Conservation (phyloP, 2,329 filamentous ascomycete genomes). For the Arthrobotrys sinensis region DNA sequence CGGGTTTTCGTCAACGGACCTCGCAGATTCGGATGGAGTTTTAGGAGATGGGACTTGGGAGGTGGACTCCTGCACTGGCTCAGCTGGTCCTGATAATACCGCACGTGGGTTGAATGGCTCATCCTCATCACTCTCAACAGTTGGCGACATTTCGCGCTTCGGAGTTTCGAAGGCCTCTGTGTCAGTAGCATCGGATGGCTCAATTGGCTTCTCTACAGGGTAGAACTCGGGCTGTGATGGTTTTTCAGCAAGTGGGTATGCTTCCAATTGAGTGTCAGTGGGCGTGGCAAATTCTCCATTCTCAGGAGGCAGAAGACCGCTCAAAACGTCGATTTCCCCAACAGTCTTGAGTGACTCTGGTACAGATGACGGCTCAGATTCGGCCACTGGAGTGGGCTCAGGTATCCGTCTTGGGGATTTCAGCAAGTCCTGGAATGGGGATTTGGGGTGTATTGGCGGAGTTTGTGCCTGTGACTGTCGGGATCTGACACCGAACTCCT, state of each 20-base stretch:
- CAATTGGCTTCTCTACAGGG: slow-evolving; percentile 15
- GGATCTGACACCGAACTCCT: slow-evolving; percentile 47
- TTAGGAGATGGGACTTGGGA: slow-evolving; percentile 28
- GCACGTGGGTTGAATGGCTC: background rate
- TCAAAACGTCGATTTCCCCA: slow-evolving; percentile 42
- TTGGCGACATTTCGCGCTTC: slow-evolving; percentile 21
- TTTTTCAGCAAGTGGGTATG: slow-evolving; percentile 46
- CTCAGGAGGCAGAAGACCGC: slow-evolving; percentile 34
- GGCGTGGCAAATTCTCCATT: slow-evolving; percentile 9
- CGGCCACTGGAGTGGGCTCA: background rate
- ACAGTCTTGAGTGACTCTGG: slow-evolving; percentile 28
- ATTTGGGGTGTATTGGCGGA: slow-evolving; percentile 43
- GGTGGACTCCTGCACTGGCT: slow-evolving; percentile 3
- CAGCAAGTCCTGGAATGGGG: slow-evolving; percentile 39
- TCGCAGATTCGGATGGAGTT: slow-evolving; percentile 1
- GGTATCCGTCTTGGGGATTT: slow-evolving; percentile 12
- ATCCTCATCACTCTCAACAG: slow-evolving; percentile 11
- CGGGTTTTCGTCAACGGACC: slow-evolving; percentile 20
- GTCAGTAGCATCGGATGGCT: slow-evolving; percentile 35
- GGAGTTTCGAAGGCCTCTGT: slow-evolving; percentile 36
- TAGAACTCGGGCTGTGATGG: slow-evolving; percentile 38
- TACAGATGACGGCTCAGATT: background rate
- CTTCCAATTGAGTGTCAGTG: slow-evolving; percentile 23
- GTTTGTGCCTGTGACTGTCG: slow-evolving; percentile 40
- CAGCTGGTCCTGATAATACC: background rate